Evolutionary conservation across 345 rosid species (phyloP).

Genomic region (Anastatica hierochuntica): DNA sequence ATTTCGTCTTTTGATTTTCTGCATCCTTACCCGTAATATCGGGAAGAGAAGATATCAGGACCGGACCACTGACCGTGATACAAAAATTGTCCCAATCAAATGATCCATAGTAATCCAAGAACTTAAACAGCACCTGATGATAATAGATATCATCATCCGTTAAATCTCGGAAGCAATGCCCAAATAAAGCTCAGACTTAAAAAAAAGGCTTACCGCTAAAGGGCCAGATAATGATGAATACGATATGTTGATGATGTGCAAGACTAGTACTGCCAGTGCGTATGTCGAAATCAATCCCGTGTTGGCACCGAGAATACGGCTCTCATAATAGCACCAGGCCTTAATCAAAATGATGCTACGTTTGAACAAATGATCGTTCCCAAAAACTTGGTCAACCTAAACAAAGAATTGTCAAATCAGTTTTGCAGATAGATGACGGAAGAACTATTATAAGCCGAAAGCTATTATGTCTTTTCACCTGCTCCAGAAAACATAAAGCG

Average conservation of each 20-base stretch:
- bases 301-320: slow-evolving; percentile 79
- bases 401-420: slow-evolving; percentile 10
- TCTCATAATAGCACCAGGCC: slow-evolving; percentile 92
- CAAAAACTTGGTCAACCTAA: slow-evolving; percentile 54
- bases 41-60: slow-evolving; percentile 46
- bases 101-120: slow-evolving; percentile 61
- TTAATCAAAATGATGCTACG: slow-evolving; percentile 64
- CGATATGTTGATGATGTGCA: slow-evolving; percentile 57
- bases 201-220: slow-evolving; percentile 43
- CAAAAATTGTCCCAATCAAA: slow-evolving; percentile 71
- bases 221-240: slow-evolving; percentile 58
- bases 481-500: slow-evolving; percentile 66
- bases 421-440: too few relatives aligned
- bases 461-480: slow-evolving; percentile 27
- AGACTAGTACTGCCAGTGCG: slow-evolving; percentile 65
- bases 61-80: slow-evolving; percentile 50
- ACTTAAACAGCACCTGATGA: slow-evolving; percentile 52
- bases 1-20: neutral
- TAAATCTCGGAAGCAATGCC: neutral
- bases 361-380: slow-evolving; percentile 70
- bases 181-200: neutral
- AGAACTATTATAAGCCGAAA: neutral
- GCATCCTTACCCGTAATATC: slow-evolving; percentile 38
- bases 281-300: slow-evolving; percentile 74
- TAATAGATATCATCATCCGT: neutral